These are phyloP conservation scores for Omphalea diandra DNA, from an alignment of 441 rosid genomes.

Conservation along the genomic window DNA sequence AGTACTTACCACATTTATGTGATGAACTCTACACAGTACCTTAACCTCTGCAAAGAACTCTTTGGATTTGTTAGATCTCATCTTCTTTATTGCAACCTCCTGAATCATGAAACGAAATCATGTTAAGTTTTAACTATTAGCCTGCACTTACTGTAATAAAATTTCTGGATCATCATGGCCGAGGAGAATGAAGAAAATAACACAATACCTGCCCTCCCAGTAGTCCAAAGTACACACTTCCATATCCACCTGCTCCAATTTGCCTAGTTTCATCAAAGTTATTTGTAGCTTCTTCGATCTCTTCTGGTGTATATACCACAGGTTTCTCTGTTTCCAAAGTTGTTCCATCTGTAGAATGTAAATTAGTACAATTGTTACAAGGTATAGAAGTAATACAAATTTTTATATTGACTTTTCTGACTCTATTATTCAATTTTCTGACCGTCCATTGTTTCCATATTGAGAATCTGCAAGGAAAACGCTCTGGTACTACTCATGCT, in stretches of 20 bases:
- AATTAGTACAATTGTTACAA: slow-evolving; percentile 5
- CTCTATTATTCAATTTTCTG: slow-evolving; percentile 4
- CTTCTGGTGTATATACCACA: slow-evolving; percentile 36
- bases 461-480: slow-evolving; percentile 31
- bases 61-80: slow-evolving; percentile 62
- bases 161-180: neutral
- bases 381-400: neutral
- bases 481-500: slow-evolving; percentile 34
- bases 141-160: neutral
- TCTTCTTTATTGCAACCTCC: slow-evolving; percentile 76
- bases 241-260: slow-evolving; percentile 64
- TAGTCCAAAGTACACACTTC: slow-evolving; percentile 53
- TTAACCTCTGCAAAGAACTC: slow-evolving; percentile 68
- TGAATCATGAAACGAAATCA: slow-evolving; percentile 14
- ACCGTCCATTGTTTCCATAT: slow-evolving; percentile 48
- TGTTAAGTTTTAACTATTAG: neutral
- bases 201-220: slow-evolving; percentile 37
- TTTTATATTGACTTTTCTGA: neutral
- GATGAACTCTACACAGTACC: slow-evolving; percentile 64
- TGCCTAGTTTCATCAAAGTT: slow-evolving; percentile 49
- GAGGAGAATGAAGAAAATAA: slow-evolving; percentile 9
- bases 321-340: slow-evolving; percentile 58
- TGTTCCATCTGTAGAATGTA: slow-evolving; percentile 32
- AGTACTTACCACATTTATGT: slow-evolving; percentile 59
- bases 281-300: slow-evolving; percentile 53